Base-by-base conservation (phyloP, 371 early-diverging fungal genomes). In the Zychaea mexicana region DNA sequence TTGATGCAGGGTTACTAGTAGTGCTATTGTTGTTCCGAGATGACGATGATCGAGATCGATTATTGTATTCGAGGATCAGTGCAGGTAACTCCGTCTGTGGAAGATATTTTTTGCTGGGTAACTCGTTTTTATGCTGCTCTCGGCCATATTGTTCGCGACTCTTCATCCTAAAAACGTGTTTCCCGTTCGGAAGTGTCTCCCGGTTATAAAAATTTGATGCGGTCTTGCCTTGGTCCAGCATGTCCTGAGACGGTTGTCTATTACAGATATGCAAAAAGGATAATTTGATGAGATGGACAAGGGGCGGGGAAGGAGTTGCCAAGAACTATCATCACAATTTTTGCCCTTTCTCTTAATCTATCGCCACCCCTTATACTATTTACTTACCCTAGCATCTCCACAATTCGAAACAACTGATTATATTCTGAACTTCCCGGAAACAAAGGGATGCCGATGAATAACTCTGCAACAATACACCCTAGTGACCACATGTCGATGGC, bases 401-500 rank as follows among this genome's bases (percentile, higher is more conserved):
- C 88, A 59, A 98, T 98, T 13, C 98, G 86, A 33, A 83, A 79
- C 3, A 98, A 69, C 73, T 97, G 98, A 69, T 98, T 95, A 72
- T 96, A 97, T 76, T 98, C 97, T 31, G 94, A 94, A 13, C 89
- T 87, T 7, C 99, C 99, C 0, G 98, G 97, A 72, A 97, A 97
- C 64, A 98, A 74, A 0, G 98, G 98, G 2, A 95, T 77, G 0
- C 97, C 97, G 4, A 96, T 75, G 66, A 93, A 95, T 27, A 99
- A 81, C 73, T 99, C 99, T 1, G 96, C 98, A 19, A 97, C 95
- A 63, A 99, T 96, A 73, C 99, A 99, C 0, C 99, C 99, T 7
- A 98, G 80, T 3, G 98, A 96, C 99, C 99, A 99, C 89, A 99
- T 97, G 72, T 99, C 99, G 45, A 98, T 96, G n/a, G 95, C 84